phyloP scores from a whole-genome alignment of 1,284 basidiomycete genomes.

The Boletellus dicymbophilus region DNA sequence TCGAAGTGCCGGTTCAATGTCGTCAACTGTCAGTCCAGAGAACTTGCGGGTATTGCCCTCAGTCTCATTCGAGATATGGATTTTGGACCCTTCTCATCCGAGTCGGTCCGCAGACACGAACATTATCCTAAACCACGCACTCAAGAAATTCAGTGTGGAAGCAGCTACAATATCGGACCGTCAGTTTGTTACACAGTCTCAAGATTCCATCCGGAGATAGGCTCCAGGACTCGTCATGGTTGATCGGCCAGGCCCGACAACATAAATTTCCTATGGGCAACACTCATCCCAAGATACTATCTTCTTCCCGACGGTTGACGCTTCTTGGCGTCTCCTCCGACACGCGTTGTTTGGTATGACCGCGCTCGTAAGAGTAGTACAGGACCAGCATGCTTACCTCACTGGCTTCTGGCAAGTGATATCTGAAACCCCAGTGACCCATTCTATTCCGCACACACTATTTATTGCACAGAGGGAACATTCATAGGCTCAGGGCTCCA shows the following conservation, averaged over 20 bases:
- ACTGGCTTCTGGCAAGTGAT: slow-evolving; percentile 51
- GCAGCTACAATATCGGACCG: slow-evolving; percentile 38
- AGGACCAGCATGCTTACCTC: slow-evolving; percentile 58
- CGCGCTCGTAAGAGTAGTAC: slow-evolving; percentile 39
- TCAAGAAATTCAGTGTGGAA: slow-evolving; percentile 43
- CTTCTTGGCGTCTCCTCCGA: slow-evolving; percentile 38
- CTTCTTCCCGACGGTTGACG: slow-evolving; percentile 36
- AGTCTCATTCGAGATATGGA: too few species aligned
- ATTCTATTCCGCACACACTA: slow-evolving; percentile 66
- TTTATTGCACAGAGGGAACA: slow-evolving; percentile 50
- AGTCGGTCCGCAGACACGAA: slow-evolving; percentile 48
- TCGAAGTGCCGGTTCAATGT: too few species aligned
- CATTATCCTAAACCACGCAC: slow-evolving; percentile 52
- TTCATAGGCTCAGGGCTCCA: slow-evolving; percentile 36
- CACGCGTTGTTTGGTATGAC: slow-evolving; percentile 66
- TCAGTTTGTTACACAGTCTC: slow-evolving; percentile 38
- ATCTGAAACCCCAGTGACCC: slow-evolving; percentile 42
- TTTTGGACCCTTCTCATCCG: slow-evolving; percentile 49
- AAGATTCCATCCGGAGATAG: slow-evolving; percentile 24
- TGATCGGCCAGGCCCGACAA: slow-evolving; percentile 44
- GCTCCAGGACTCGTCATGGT: slow-evolving; percentile 42
- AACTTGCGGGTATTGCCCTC: too few species aligned
- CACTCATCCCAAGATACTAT: slow-evolving; percentile 28
- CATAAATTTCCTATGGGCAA: slow-evolving; percentile 54
- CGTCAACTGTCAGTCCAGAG: too few species aligned